Evolutionary conservation across 2,329 filamentous ascomycete genomes (phyloP).

Genomic region (Fusarium newnesense): DNA sequence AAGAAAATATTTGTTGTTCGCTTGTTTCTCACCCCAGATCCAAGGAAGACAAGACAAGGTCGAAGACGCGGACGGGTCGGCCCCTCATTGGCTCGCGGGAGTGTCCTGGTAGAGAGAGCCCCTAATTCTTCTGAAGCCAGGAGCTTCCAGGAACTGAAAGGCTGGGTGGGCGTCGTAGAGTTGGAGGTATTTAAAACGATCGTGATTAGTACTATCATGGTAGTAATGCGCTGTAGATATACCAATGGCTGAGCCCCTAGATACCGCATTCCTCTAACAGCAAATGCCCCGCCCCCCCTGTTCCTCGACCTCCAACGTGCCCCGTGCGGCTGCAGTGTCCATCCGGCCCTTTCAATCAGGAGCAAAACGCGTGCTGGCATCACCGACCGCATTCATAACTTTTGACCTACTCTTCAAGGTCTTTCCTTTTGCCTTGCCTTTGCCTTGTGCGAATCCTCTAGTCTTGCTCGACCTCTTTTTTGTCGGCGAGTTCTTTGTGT

Average conservation of each 20-base stretch:
- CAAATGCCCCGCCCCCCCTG: slow-evolving; percentile 39
- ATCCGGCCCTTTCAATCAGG: slow-evolving; percentile 45
- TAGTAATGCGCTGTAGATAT: not conserved
- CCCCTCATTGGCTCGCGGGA: slow-evolving; percentile 43
- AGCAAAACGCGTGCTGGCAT: slow-evolving; percentile 49
- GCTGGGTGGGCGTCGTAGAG: slow-evolving; percentile 32
- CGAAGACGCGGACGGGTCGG: slow-evolving; percentile 42
- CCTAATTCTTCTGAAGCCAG: slow-evolving; percentile 42
- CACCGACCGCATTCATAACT: slow-evolving; percentile 44
- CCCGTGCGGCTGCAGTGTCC: slow-evolving; percentile 42
- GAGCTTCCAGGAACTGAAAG: slow-evolving; percentile 36
- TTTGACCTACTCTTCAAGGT: slow-evolving; percentile 35
- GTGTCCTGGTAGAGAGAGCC: slow-evolving; percentile 35
- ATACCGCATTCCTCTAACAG: slow-evolving; percentile 31
- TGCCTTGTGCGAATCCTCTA: slow-evolving; percentile 27
- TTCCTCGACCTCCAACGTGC: slow-evolving; percentile 35
- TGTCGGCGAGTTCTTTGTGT: slow-evolving; percentile 33
- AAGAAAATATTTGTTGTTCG: slow-evolving; percentile 32
- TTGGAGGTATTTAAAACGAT: slow-evolving; percentile 13
- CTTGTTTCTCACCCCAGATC: slow-evolving; percentile 34
- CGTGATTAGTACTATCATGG: slow-evolving; percentile 6
- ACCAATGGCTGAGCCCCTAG: slow-evolving; percentile 25
- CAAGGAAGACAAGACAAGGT: slow-evolving; percentile 29
- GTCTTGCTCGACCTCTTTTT: slow-evolving; percentile 40
- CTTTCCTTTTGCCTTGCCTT: slow-evolving; percentile 37